Evolutionary conservation across 2,329 filamentous ascomycete species (phyloP), one percentile per base, ranked within the genome.

Genomic region (Colletotrichum graminicola): DNA sequence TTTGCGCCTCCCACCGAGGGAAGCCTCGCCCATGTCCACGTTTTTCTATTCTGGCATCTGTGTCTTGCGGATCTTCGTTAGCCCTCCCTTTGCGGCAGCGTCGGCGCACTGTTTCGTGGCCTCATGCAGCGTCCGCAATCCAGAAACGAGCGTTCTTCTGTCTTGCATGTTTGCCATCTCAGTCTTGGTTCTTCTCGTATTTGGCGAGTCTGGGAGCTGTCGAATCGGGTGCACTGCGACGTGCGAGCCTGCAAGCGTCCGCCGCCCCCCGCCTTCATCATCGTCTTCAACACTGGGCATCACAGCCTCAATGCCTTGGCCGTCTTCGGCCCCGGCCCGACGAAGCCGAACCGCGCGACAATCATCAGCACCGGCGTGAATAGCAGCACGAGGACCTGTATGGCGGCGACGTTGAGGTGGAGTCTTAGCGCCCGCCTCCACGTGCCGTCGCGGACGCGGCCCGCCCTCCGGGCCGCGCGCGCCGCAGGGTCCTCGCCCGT

Each of bases 321-420:
- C 7, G 69, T 39, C 47, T 60, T 72, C 21, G 69, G 65, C 0
- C 65, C 68, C 32, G 69, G 69, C 23, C 59, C 66, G 11, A 69
- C 66, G 32, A 69, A 39, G 32, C 69, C 69, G 7, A 69, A 72
- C 14, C 69, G 52, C 54, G 69, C 69, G 12, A 64, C 18, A 16
- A 69, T 57, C 66, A 65, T 64, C 11, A 74, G 49, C 12, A 73
- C n/a, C 3, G 73, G 73, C 6, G 71, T 71, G 21, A 74, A 65
- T 0, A 74, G 10, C 1, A 51, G 32, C 2, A 73, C 39, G 10
- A 74, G 51, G 1, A 67, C 55, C 39, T 74, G 73, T 0, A 74
- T 45, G 6, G 55, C 34, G 23, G 43, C 60, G 29, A 65, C 61
- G 56, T 73, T 51, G 55, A 67, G 36, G 11, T 66, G 71, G 12